Percentiles rank a stretch among this genome's conserved stretches.
Conservation (phyloP, 345 rosid genomes). For the Lumnitzera littorea region DNA sequence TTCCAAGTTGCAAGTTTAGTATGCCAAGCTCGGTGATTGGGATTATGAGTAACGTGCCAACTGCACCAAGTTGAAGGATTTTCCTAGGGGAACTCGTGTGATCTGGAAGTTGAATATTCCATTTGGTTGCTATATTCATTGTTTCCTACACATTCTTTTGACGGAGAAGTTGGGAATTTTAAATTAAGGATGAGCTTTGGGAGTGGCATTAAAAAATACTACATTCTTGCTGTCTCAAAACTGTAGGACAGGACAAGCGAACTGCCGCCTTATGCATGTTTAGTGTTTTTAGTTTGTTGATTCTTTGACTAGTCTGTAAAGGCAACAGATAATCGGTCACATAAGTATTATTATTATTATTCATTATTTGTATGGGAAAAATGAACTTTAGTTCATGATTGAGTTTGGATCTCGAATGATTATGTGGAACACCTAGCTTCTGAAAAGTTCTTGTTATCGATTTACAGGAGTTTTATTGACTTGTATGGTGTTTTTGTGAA, state of each 20-base stretch:
- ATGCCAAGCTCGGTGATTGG: no score
- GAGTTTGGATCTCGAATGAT: no score
- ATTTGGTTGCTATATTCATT: not conserved
- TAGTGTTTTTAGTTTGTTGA: no score
- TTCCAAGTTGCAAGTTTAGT: no score
- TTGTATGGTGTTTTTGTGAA: not conserved
- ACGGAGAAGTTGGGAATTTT: not conserved
- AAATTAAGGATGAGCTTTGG: slow-evolving; percentile 3
- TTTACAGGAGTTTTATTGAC: not conserved
- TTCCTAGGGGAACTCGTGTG: slow-evolving; percentile 7
- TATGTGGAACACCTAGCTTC: no score
- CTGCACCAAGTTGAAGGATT: not conserved
- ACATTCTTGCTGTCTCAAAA: not conserved
- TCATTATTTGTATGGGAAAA: no score
- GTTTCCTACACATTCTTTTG: not conserved
- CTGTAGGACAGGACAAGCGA: not conserved
- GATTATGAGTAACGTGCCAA: not conserved
- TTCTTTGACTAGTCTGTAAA: no score
- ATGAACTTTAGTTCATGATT: no score
- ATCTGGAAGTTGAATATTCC: slow-evolving; percentile 6
- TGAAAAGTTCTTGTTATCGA: no score
- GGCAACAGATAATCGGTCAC: no score
- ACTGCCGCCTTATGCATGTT: no score
- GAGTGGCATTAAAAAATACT: not conserved
- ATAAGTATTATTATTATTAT: no score